Evolutionary conservation across 192 early-diverging fungal species (phyloP).

Genomic region (Rhizoclosmatium globosum): DNA sequence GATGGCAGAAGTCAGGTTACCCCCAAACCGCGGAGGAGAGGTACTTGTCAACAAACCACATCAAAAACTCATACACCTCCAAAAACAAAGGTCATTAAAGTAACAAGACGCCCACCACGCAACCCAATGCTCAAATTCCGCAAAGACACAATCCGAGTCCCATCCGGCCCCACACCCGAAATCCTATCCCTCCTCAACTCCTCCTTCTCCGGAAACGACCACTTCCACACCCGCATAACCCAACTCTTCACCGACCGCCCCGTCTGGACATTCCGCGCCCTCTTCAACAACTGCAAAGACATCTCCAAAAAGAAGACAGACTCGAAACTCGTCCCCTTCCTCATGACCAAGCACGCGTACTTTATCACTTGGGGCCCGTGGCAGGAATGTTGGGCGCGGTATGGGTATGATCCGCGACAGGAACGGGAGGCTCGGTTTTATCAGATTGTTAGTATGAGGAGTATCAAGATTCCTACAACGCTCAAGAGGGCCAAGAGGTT

Average conservation of each 20-base stretch:
- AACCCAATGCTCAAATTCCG: slow-evolving; percentile 34
- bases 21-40: neutral
- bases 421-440: slow-evolving; percentile 42
- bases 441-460: slow-evolving; percentile 49
- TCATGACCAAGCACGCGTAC: slow-evolving; percentile 44
- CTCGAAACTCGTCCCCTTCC: slow-evolving; percentile 19
- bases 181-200: slow-evolving; percentile 27
- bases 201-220: neutral
- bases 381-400: slow-evolving; percentile 49
- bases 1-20: neutral
- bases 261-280: slow-evolving; percentile 46
- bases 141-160: slow-evolving; percentile 5
- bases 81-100: slow-evolving; percentile 4
- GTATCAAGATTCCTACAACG: slow-evolving; percentile 32
- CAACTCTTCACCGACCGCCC: slow-evolving; percentile 41
- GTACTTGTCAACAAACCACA: neutral
- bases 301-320: slow-evolving; percentile 7
- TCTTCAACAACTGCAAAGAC: slow-evolving; percentile 34
- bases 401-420: slow-evolving; percentile 52
- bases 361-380: slow-evolving; percentile 42
- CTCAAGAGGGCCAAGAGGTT: slow-evolving; percentile 44
- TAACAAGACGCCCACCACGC: slow-evolving; percentile 4
- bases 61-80: neutral
- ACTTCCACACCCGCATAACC: slow-evolving; percentile 20
- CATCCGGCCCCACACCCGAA: slow-evolving; percentile 11